Evolutionary conservation across 2,329 filamentous ascomycete species (phyloP).

Genomic region (Phoma sp.): DNA sequence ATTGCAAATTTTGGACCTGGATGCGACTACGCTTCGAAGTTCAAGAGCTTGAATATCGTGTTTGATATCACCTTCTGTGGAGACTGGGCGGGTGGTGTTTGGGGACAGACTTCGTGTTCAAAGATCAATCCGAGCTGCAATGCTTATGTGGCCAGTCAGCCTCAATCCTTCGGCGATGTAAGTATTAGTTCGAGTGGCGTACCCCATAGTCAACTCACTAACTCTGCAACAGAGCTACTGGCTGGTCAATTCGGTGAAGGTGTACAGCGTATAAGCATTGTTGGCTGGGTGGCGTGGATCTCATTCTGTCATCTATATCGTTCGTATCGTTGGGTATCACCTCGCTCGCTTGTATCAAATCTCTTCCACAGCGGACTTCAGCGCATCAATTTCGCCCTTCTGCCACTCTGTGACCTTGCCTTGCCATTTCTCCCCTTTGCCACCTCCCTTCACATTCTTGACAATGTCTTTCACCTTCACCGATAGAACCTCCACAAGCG

Average conservation of each 20-base stretch:
- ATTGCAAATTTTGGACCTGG: slow-evolving; percentile 44
- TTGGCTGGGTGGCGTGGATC: too few species aligned
- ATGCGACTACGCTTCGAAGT: slow-evolving; percentile 46
- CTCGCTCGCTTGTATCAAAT: slow-evolving; percentile 2
- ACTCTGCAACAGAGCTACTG: slow-evolving; percentile 40
- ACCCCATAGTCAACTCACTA: not conserved
- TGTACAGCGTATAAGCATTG: slow-evolving; percentile 39
- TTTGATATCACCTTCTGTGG: slow-evolving; percentile 63
- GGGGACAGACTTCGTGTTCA: slow-evolving; percentile 41
- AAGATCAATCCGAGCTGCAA: slow-evolving; percentile 42
- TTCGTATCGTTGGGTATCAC: slow-evolving; percentile 4
- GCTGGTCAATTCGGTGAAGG: slow-evolving; percentile 49
- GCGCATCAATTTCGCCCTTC: slow-evolving; percentile 39
- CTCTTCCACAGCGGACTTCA: slow-evolving; percentile 28
- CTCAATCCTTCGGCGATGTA: slow-evolving; percentile 45
- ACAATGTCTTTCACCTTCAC: slow-evolving; percentile 34
- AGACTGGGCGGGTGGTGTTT: slow-evolving; percentile 60
- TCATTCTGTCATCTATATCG: not conserved
- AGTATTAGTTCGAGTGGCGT: slow-evolving; percentile 11
- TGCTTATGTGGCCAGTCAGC: slow-evolving; percentile 48
- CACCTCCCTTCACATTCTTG: slow-evolving; percentile 38
- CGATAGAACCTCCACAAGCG: slow-evolving; percentile 32
- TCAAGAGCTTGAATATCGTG: slow-evolving; percentile 47
- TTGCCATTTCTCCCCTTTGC: slow-evolving; percentile 44
- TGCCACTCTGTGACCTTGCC: slow-evolving; percentile 43